Evolutionary conservation across 2,329 filamentous ascomycete species (phyloP).

Genomic region (Beauveria sp.): DNA sequence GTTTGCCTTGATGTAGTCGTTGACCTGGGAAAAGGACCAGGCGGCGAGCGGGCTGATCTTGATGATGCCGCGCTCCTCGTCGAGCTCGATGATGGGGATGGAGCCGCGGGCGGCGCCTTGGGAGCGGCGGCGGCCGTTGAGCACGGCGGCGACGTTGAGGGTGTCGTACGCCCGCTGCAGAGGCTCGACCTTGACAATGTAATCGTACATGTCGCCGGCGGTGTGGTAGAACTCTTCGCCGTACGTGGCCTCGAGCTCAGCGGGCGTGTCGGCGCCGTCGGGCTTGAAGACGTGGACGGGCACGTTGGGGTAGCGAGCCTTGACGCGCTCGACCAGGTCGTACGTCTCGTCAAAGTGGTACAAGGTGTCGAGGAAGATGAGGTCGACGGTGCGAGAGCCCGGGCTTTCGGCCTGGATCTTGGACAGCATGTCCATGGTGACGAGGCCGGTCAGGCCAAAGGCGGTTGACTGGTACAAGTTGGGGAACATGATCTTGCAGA

Average conservation of each 20-base stretch:
- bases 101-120: constrained; percentile 89
- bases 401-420: constrained; percentile 60
- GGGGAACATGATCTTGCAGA: constrained; percentile 86
- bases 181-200: constrained; percentile 94
- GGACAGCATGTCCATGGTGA: constrained; percentile 77
- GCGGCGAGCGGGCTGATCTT: constrained; percentile 97
- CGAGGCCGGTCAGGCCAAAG: constrained; percentile 73
- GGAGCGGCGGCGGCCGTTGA: constrained; percentile 84
- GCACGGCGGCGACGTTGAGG: constrained; percentile 78
- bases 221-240: constrained; percentile 78
- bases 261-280: constrained; percentile 60
- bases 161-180: constrained; percentile 85
- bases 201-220: constrained; percentile 88
- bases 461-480: constrained; percentile 82
- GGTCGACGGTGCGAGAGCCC: constrained; percentile 50
- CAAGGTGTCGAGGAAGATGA: constrained; percentile 77
- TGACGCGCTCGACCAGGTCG: constrained; percentile 65
- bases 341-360: constrained; percentile 77
- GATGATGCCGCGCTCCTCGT: constrained; percentile 78
- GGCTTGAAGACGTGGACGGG: constrained; percentile 88
- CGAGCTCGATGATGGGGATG: constrained; percentile 85
- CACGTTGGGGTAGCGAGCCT: constrained; percentile 67
- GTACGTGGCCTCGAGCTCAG: constrained; percentile 75
- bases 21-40: constrained; percentile 87
- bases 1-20: constrained; percentile 77